Base-by-base conservation (phyloP, 768 basidiomycete species). In the Pisolithus orientalis region DNA sequence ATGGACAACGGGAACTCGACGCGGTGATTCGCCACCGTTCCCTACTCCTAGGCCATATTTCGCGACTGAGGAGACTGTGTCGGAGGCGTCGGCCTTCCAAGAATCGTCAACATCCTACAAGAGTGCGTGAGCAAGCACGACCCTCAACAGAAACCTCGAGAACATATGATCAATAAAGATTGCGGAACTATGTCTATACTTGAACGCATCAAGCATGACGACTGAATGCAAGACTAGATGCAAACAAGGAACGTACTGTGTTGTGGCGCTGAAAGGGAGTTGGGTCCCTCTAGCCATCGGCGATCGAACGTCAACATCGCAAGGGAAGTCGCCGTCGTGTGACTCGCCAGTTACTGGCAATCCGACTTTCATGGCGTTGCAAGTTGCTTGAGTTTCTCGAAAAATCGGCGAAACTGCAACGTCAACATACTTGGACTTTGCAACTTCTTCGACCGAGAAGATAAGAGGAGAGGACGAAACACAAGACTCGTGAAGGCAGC, bases 11-110 rank as follows among this genome's bases (percentile, higher is more conserved):
- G 24, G 4, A 43, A 43, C 42, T 24, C 13, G 11, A 25, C 21
- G 25, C n/a, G 10, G 11, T 43, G 24, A 21, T 5, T 6, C 24
- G 10, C 28, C 27, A 45, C 14, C n/a, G n/a, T 42, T 58, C 43
- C 40, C 34, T 49, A 27, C 4, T 31, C 34, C 34, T 13, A 14
- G 37, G 39, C 49, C n/a, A 53, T 28, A 31, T 27, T 32, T 47
- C 51, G 37, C 47, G 46, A 11, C 48, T 57, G 34, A 49, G 50
- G 44, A 47, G 40, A 39, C 25, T 14, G 55, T 27, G 47, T 47
- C 27, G 32, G 53, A 42, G 66, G 65, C 24, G 67, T 59, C 3
- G 67, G 65, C 28, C 66, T 57, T 31, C 55, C 67, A 50, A 67
- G 65, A 11, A 24, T 21, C 21, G 21, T 21, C 21, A 21, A 47